A percentile compares a stretch with the other conserved stretches of the same genome.
Evolutionary conservation across 176 grass and related monocot species (phyloP).

Genomic region (Zoysia pacifica): DNA sequence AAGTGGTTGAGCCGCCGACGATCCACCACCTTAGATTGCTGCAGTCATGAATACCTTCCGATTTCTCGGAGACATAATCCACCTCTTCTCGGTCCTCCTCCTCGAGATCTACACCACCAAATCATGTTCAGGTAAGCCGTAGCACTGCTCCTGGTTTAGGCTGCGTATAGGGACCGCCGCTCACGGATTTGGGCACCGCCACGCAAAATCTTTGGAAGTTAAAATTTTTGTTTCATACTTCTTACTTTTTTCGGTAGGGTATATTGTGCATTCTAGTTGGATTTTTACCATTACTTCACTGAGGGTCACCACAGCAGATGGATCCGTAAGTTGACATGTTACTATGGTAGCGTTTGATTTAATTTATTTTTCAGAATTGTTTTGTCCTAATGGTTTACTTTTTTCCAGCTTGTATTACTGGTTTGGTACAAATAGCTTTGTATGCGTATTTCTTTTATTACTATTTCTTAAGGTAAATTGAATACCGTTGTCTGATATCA

Average conservation of each 20-base stretch:
- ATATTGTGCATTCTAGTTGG: constrained; percentile 86
- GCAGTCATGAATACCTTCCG: constrained; percentile 84
- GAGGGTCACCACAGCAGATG: constrained; percentile 76
- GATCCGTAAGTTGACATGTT: constrained; percentile 64
- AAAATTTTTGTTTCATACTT: background rate
- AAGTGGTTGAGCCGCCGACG: constrained; percentile 27
- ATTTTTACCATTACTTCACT: constrained; percentile 75
- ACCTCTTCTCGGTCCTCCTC: constrained; percentile 91
- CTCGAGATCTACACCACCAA: constrained; percentile 99
- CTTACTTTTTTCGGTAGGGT: constrained; percentile 39
- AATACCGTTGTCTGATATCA: background rate
- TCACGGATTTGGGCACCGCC: constrained; percentile 41
- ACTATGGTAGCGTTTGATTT: background rate
- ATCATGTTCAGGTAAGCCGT: constrained; percentile 74
- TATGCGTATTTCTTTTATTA: constrained; percentile 99
- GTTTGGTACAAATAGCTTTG: constrained; percentile 82
- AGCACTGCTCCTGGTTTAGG: constrained; percentile 16
- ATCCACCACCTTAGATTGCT: background rate
- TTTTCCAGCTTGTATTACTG: constrained; percentile 84
- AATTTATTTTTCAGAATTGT: background rate
- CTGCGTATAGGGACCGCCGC: background rate
- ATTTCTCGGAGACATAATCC: constrained; percentile 92
- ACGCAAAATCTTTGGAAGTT: background rate
- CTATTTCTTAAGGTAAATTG: constrained; percentile 89
- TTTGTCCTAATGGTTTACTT: background rate